Evolutionary conservation across 257 asterid genomes (phyloP).

Genomic region (Catharanthus roseus): DNA sequence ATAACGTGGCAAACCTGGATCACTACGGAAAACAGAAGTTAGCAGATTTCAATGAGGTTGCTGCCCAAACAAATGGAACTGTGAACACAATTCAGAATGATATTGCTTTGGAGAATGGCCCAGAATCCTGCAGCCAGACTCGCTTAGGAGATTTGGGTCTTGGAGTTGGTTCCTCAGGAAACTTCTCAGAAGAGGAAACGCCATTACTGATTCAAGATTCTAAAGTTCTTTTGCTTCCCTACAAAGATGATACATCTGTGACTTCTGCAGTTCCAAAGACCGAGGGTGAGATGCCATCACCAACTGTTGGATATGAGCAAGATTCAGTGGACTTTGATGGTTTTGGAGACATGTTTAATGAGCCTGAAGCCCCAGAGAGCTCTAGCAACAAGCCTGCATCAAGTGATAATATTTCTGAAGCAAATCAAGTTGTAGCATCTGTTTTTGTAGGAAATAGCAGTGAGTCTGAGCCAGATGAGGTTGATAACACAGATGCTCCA

Average conservation of each 20-base stretch:
- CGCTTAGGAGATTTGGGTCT: constrained; percentile 26
- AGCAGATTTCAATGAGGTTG: constrained; percentile 24
- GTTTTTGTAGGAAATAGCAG: constrained; percentile 48
- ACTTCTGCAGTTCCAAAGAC: constrained; percentile 22
- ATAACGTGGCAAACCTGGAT: constrained; percentile 19
- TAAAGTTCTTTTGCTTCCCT: constrained; percentile 43
- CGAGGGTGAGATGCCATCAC: constrained; percentile 30
- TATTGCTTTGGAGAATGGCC: constrained; percentile 24
- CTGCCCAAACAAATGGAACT: constrained; percentile 24
- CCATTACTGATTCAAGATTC: constrained; percentile 43
- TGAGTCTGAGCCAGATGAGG: constrained; percentile 89
- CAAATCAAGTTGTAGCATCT: constrained; percentile 27
- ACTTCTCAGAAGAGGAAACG: constrained; percentile 28
- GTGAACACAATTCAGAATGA: constrained; percentile 25
- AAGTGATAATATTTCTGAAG: constrained; percentile 24
- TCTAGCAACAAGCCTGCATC: constrained; percentile 25
- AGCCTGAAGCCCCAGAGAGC: constrained; percentile 52
- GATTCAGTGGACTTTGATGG: constrained; percentile 55
- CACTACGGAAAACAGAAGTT: constrained; percentile 26
- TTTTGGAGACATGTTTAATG: constrained; percentile 70
- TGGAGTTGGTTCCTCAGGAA: constrained; percentile 27
- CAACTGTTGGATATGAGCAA: constrained; percentile 35
- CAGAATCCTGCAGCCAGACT: constrained; percentile 34
- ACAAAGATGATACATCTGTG: constrained; percentile 43
- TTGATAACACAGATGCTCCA: constrained; percentile 71